Evolutionary conservation across 331 rosid genomes (phyloP).

Genomic region (Arachis monticola): DNA sequence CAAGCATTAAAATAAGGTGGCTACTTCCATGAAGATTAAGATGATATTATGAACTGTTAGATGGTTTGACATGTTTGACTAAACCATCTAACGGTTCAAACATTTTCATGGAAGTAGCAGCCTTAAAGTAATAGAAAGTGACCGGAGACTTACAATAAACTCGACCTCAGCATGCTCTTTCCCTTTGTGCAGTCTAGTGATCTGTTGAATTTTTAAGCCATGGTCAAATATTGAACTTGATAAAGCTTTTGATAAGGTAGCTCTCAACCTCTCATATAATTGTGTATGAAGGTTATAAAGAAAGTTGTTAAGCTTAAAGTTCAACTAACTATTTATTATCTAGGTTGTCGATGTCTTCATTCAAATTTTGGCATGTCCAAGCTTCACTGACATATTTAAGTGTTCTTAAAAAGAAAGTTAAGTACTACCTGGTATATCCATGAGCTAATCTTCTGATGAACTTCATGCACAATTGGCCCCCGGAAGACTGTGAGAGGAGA

Average conservation of each 20-base stretch:
- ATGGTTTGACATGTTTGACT: too few relatives aligned
- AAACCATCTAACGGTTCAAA: too few relatives aligned
- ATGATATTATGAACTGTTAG: too few relatives aligned
- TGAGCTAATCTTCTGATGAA: slow-evolving; percentile 68
- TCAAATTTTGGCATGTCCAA: background rate
- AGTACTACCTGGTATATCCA: slow-evolving; percentile 78
- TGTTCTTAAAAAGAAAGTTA: too few relatives aligned
- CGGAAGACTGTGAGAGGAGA: slow-evolving; percentile 54
- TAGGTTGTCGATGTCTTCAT: background rate
- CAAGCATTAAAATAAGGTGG: too few relatives aligned
- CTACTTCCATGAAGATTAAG: too few relatives aligned
- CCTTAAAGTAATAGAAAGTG: background rate
- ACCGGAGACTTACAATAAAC: slow-evolving; percentile 57
- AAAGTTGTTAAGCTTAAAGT: background rate
- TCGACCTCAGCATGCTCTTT: slow-evolving; percentile 84
- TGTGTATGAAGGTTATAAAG: slow-evolving; percentile 1
- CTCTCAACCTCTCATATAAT: background rate
- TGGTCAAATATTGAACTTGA: slow-evolving; percentile 15
- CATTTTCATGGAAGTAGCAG: background rate
- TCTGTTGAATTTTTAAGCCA: slow-evolving; percentile 49
- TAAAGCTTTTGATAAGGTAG: background rate
- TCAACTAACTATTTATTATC: background rate
- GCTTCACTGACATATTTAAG: background rate
- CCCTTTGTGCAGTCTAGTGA: slow-evolving; percentile 69
- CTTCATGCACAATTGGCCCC: slow-evolving; percentile 83